Conservation (phyloP, 176 grass and related monocot genomes). For the Avena sativa region DNA sequence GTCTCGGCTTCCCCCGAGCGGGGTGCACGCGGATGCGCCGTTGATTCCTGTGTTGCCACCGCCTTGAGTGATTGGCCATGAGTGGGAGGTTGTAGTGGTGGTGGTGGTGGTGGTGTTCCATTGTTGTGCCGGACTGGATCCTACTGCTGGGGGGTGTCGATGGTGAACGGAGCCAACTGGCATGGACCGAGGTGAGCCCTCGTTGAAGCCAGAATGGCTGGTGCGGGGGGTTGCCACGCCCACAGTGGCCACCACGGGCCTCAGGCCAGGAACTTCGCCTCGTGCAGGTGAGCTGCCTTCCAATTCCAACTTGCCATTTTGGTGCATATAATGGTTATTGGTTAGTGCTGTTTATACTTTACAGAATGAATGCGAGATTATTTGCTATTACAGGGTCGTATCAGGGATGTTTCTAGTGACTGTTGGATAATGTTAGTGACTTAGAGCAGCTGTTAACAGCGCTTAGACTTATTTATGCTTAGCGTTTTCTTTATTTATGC, state of each 20-base stretch:
- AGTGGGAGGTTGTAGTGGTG: conserved; percentile 3
- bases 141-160: conserved; percentile 32
- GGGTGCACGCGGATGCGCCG: conserved; percentile 7
- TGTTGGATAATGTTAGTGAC: not conserved
- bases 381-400: not conserved
- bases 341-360: conserved; percentile 2
- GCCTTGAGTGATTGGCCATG: not conserved
- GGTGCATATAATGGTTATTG: conserved; percentile 3
- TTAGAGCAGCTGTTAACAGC: not conserved
- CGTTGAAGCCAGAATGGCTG: conserved; percentile 76
- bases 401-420: not conserved
- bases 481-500: not conserved
- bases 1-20: conserved; percentile 14
- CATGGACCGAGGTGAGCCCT: conserved; percentile 73
- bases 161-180: conserved; percentile 37
- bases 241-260: conserved; percentile 4
- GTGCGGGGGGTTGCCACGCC: conserved; percentile 31
- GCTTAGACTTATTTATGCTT: not conserved
- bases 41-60: conserved; percentile 20
- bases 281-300: conserved; percentile 45
- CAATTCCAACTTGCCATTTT: not conserved
- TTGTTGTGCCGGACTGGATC: conserved; percentile 43
- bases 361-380: not conserved
- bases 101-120: not conserved
- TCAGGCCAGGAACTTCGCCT: conserved; percentile 41